A percentile compares a stretch with the other conserved stretches of the same genome.
These are phyloP conservation scores for Penicillium verhagenii DNA, from an alignment of 495 filamentous ascomycete species.

Conservation along the genomic window DNA sequence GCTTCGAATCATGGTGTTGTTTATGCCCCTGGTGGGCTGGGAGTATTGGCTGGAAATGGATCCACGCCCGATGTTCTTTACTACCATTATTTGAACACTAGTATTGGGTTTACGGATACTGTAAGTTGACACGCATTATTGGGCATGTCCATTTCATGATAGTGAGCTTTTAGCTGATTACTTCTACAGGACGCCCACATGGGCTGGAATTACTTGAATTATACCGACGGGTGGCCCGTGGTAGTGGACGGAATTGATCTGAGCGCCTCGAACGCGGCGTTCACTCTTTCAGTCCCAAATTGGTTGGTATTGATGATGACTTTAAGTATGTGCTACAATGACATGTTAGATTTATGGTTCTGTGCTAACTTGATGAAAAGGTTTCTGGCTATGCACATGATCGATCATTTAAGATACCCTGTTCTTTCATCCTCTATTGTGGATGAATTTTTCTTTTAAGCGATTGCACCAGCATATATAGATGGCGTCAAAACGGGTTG, in stretches of 20 bases:
- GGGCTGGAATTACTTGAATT: conserved; percentile 45
- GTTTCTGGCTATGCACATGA: conserved; percentile 22
- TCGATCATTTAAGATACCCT: conserved; percentile 8
- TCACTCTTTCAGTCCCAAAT: neutral
- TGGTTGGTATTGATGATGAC: conserved; percentile 10
- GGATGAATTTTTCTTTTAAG: neutral
- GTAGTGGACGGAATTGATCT: conserved; percentile 12
- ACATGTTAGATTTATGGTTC: neutral
- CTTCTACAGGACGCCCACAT: conserved; percentile 41
- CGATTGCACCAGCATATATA: conserved; percentile 8
- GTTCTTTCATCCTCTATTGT: neutral
- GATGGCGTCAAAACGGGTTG: too few relatives aligned
- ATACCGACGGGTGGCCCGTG: conserved; percentile 45
- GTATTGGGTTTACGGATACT: conserved; percentile 36
- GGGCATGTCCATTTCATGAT: neutral
- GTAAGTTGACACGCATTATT: too few relatives aligned
- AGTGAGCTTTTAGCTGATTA: neutral
- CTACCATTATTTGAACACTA: conserved; percentile 50
- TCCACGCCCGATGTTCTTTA: conserved; percentile 43
- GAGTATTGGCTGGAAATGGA: conserved; percentile 33
- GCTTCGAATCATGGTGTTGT: conserved; percentile 45
- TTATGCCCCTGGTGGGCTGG: conserved; percentile 49
- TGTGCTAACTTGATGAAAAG: neutral
- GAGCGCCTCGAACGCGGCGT: neutral
- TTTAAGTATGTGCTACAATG: conserved; percentile 7